Conservation (phyloP, 2,329 filamentous ascomycete species). For the Decorospora gaudefroyi region DNA sequence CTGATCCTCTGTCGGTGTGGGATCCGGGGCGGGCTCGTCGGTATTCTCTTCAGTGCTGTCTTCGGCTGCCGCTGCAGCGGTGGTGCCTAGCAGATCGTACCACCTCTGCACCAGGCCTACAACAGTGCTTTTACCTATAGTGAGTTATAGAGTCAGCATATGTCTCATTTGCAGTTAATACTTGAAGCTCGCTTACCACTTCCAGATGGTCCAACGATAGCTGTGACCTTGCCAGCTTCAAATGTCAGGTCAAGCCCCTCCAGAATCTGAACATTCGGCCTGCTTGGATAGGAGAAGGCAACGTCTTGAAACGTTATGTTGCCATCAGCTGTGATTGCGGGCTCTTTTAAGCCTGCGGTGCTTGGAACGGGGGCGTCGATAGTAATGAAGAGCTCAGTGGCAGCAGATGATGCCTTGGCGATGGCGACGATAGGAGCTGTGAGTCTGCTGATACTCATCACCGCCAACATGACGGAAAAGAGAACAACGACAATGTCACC, state of each 20-base stretch:
- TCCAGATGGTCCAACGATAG: constrained; percentile 70
- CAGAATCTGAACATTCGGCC: constrained; percentile 67
- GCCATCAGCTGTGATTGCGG: constrained; percentile 39
- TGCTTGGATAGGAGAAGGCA: constrained; percentile 48
- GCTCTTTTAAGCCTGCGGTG: constrained; percentile 41
- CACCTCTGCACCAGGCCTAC: constrained; percentile 72
- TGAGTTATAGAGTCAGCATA: too few species aligned
- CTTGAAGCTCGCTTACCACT: constrained; percentile 4
- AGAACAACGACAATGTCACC: constrained; percentile 46
- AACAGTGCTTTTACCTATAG: constrained; percentile 74
- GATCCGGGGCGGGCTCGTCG: too few species aligned
- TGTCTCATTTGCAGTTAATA: not conserved
- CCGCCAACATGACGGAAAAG: constrained; percentile 48
- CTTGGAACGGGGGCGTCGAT: constrained; percentile 42
- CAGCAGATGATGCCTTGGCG: constrained; percentile 43
- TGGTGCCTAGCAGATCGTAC: constrained; percentile 61
- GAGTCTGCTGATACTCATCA: constrained; percentile 42
- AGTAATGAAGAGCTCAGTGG: constrained; percentile 44
- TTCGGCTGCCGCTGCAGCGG: constrained; percentile 9
- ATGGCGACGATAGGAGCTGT: constrained; percentile 41
- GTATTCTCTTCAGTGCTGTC: not conserved
- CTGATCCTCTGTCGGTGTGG: too few species aligned
- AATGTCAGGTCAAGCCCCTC: constrained; percentile 63
- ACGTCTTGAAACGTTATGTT: constrained; percentile 46
- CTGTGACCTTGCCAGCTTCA: constrained; percentile 68